A percentile compares a stretch with the other conserved stretches of the same genome.
Evolutionary conservation across 345 rosid species (phyloP).

Genomic region (Erysimum cheiranthoides): DNA sequence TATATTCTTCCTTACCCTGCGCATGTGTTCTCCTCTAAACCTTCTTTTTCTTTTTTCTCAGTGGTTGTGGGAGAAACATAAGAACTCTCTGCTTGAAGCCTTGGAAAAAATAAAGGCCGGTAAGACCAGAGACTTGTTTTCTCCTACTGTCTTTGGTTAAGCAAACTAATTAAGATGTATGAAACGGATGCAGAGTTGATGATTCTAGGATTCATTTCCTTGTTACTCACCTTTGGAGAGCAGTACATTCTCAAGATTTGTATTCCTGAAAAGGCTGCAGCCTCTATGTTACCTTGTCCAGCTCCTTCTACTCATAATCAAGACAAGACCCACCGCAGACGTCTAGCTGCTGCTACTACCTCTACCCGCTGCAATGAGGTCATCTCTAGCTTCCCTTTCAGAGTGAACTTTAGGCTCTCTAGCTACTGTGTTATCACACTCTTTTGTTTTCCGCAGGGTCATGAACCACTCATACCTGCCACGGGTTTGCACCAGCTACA

Average conservation of each 20-base stretch:
- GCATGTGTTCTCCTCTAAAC: not conserved
- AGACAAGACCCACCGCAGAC: conserved; percentile 37
- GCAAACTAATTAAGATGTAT: not conserved
- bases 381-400: not conserved
- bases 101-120: conserved; percentile 81
- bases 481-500: conserved; percentile 80
- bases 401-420: not conserved
- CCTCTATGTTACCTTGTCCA: conserved; percentile 75
- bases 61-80: conserved; percentile 80
- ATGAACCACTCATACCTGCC: conserved; percentile 68
- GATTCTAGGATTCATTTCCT: conserved; percentile 86
- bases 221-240: conserved; percentile 80
- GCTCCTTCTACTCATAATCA: conserved; percentile 24
- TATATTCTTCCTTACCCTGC: not conserved
- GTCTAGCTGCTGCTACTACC: conserved; percentile 24
- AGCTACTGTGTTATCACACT: conserved; percentile 1
- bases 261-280: conserved; percentile 56
- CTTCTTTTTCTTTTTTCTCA: conserved; percentile 34
- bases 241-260: conserved; percentile 65
- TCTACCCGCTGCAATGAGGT: conserved; percentile 23
- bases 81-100: conserved; percentile 79
- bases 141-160: conserved; percentile 18
- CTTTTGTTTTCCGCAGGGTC: conserved; percentile 10
- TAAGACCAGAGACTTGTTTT: conserved; percentile 40
- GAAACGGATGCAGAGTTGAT: conserved; percentile 68